phyloP scores from a whole-genome alignment of 257 asterid species.

The Solanum corneliomulleri region DNA sequence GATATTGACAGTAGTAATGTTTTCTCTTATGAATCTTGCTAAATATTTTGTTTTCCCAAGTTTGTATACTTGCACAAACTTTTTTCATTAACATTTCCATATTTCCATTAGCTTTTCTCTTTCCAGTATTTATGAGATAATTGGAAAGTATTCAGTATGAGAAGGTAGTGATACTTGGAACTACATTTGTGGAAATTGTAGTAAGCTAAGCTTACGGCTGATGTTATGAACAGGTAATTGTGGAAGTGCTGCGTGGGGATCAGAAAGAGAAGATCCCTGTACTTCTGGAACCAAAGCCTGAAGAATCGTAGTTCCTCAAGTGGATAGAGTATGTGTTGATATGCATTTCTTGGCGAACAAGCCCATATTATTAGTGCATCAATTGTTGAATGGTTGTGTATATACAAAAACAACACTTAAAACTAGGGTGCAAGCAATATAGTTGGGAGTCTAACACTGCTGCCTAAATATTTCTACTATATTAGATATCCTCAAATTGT shows the following conservation, averaged over 20 bases:
- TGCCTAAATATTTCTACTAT: neutral
- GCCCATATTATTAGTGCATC: neutral
- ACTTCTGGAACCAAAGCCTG: constrained; percentile 82
- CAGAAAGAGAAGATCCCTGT: constrained; percentile 84
- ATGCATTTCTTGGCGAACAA: neutral
- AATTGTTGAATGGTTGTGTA: constrained; percentile 1
- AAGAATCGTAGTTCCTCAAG: constrained; percentile 37
- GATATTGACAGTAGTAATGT: neutral
- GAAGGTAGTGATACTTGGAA: neutral
- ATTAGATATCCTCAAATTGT: neutral
- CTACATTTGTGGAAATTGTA: neutral
- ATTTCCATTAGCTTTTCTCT: neutral
- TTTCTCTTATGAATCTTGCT: neutral
- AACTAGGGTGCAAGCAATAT: neutral
- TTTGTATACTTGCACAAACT: neutral
- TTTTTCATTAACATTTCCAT: neutral
- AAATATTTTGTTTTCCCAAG: neutral
- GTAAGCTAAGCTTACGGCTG: neutral
- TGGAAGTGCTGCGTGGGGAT: constrained; percentile 93
- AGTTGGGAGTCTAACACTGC: neutral
- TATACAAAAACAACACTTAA: neutral
- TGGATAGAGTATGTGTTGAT: neutral
- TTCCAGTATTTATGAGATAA: neutral
- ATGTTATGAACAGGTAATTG: constrained; percentile 40
- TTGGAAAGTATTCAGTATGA: neutral